These are phyloP conservation scores for Pleomassaria siparia DNA, from an alignment of 2,329 filamentous ascomycete species.

Conservation along the genomic window DNA sequence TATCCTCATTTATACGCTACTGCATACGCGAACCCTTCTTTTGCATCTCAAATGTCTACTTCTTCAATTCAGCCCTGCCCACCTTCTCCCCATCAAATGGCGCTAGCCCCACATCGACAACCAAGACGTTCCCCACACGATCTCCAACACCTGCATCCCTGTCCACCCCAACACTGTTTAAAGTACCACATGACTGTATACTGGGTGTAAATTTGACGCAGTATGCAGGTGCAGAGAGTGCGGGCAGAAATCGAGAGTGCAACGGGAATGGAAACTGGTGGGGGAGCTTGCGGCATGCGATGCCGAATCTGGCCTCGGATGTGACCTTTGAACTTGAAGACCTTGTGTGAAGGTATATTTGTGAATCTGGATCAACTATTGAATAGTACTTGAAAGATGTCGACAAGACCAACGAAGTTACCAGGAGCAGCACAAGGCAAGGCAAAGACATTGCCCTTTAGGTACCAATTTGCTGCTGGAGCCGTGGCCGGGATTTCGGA, in stretches of 20 bases:
- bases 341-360: no score
- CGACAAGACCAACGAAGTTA: slow-evolving; percentile 7
- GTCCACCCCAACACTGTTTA: neutral
- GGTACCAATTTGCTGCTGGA: slow-evolving; percentile 35
- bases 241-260: neutral
- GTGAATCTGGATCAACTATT: no score
- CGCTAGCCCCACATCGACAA: slow-evolving; percentile 28
- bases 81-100: neutral
- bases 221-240: neutral
- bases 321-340: no score
- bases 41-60: no score
- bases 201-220: slow-evolving; percentile 6
- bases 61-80: neutral
- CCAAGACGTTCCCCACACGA: slow-evolving; percentile 14
- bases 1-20: neutral
- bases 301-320: no score
- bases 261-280: no score
- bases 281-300: slow-evolving; percentile 10
- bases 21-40: neutral
- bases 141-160: slow-evolving; percentile 9
- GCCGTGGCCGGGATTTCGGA: slow-evolving; percentile 26
- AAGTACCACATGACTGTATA: slow-evolving; percentile 6
- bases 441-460: slow-evolving; percentile 22
- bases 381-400: slow-evolving; percentile 8
- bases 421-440: slow-evolving; percentile 1